Evolutionary conservation across 2,329 filamentous ascomycete species (phyloP), one percentile per base, ranked within the genome.

Genomic region (Eutypella sp.): DNA sequence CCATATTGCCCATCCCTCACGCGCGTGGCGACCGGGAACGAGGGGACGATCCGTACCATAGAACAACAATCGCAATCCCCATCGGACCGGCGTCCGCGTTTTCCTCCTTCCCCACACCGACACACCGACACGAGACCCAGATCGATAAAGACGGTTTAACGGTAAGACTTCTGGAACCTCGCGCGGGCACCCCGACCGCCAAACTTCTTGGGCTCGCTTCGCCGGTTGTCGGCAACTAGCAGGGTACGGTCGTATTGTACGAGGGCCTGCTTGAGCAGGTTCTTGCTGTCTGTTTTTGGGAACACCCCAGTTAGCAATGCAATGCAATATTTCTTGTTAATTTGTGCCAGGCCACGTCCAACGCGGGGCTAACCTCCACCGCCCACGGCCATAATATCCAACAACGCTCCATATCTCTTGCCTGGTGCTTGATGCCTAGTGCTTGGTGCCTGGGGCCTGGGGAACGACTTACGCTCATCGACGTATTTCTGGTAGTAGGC

Each of bases 401-500:
- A n/a, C n/a, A n/a, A n/a, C n/a, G n/a, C n/a, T n/a, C n/a, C n/a
- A n/a, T n/a, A n/a, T n/a, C n/a, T n/a, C n/a, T n/a, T n/a, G n/a
- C n/a, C n/a, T n/a, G n/a, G n/a, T n/a, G n/a, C n/a, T n/a, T n/a
- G n/a, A n/a, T n/a, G n/a, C n/a, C n/a, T n/a, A n/a, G n/a, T n/a
- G n/a, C n/a, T n/a, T n/a, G n/a, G n/a, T n/a, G n/a, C n/a, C n/a
- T n/a, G n/a, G n/a, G n/a, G n/a, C n/a, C n/a, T n/a, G n/a, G n/a
- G n/a, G 13, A 29, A 13, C 13, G 25, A 39, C 36, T 39, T 39
- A 39, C 36, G 91, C 87, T 99, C 93, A 71, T 99, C 93, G 76
- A 97, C 89, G 79, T 85, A 99, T 84, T 99, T 96, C 81, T 96
- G 92, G 87, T 96, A 97, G 87, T 96, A 96, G 75, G 90, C 87